Evolutionary conservation across 2,329 filamentous ascomycete genomes (phyloP), one percentile per base, ranked within the genome.

Genomic region (Talaromyces marneffei): DNA sequence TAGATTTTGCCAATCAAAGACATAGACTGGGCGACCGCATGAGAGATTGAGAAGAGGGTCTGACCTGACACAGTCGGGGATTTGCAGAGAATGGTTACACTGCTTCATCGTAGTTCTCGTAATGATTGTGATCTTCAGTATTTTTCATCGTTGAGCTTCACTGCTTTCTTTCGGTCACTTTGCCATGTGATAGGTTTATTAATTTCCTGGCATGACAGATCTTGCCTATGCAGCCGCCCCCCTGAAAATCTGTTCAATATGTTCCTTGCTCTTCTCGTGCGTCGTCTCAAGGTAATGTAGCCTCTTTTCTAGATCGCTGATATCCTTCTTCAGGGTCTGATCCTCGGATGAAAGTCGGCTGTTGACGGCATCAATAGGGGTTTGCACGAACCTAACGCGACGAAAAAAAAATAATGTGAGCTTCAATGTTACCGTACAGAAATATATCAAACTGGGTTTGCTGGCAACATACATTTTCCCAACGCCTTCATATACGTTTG

Each of bases 381-480:
- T 86, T 58, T 87, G 85, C 52, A 96, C 87, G 74, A 99, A 99
- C 93, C 93, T 97, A 63, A 27, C 57, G 63, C 35, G 14, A 35
- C 12, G 1, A 14, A 20, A n/a, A n/a, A n/a, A 35, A 35, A 10
- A 35, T 35, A 35, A 23, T 29, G n/a, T 52, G 27, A 52, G 48
- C 46, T 50, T 33, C 42, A 27, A 46, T 25, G 9, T 18, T 23
- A 23, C 18, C 23, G 58, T n/a, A n/a, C n/a, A n/a, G n/a, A n/a
- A n/a, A n/a, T n/a, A n/a, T n/a, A n/a, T n/a, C n/a, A n/a, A n/a
- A n/a, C n/a, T n/a, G n/a, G n/a, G n/a, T n/a, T n/a, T n/a, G n/a
- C n/a, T n/a, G n/a, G n/a, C n/a, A n/a, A n/a, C n/a, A n/a, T 77
- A 97, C 94, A 99, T 97, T 79, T 97, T 99, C 57, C 94, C 94